A percentile compares a stretch with the other conserved stretches of the same genome.
phyloP scores from a whole-genome alignment of 2,329 filamentous ascomycete species.

The Gremmenia infestans region DNA sequence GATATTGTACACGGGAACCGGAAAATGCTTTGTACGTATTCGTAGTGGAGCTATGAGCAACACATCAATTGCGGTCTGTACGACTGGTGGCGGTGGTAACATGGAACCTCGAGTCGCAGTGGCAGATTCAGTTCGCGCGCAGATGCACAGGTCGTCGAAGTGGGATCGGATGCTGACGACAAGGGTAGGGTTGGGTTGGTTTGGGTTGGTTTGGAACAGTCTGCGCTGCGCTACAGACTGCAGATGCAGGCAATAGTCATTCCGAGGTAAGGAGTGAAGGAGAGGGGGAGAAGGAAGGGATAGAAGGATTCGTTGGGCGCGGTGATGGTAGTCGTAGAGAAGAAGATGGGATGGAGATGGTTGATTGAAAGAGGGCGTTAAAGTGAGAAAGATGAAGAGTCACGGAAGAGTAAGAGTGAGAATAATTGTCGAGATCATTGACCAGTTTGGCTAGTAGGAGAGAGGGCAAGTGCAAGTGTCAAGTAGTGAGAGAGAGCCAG shows the following conservation, averaged over 20 bases:
- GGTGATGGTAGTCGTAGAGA: neutral
- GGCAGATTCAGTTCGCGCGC: neutral
- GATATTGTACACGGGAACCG: slow-evolving; percentile 6
- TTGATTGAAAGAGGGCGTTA: neutral
- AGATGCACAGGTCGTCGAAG: slow-evolving; percentile 10
- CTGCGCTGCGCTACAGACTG: slow-evolving; percentile 13
- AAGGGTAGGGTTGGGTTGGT: neutral
- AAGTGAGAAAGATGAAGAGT: neutral
- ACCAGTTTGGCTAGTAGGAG: neutral
- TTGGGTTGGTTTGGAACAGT: slow-evolving; percentile 8
- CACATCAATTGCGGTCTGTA: slow-evolving; percentile 12
- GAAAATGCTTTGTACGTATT: slow-evolving; percentile 2
- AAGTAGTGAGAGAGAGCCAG: too few relatives aligned
- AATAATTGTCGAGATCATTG: too few relatives aligned
- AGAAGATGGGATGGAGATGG: neutral
- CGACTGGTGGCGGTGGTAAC: slow-evolving; percentile 6
- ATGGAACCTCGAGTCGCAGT: slow-evolving; percentile 16
- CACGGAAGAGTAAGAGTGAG: neutral
- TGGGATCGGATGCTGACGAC: slow-evolving; percentile 1
- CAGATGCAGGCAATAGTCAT: slow-evolving; percentile 6
- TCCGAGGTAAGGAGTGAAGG: neutral
- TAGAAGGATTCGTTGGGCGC: neutral
- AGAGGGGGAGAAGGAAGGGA: neutral
- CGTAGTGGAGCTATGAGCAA: neutral
- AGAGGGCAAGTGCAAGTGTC: neutral